phyloP scores from a whole-genome alignment of 768 basidiomycete genomes.

The Pleurotus platypus region DNA sequence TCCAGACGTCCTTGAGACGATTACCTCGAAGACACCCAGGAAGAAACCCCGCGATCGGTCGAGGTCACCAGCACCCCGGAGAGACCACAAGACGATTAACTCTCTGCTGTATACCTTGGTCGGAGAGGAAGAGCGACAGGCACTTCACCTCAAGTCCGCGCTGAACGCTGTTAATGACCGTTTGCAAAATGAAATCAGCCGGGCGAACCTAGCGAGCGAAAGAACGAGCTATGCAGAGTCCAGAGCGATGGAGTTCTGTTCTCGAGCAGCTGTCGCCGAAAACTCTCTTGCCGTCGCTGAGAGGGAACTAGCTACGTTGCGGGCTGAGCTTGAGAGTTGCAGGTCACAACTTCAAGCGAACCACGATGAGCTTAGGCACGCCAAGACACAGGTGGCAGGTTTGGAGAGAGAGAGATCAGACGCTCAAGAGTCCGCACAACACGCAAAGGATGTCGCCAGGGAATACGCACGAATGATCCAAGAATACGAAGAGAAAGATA shows the following conservation, averaged over 20 bases:
- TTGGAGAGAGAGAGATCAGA: slow-evolving; percentile 30
- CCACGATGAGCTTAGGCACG: slow-evolving; percentile 36
- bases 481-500: slow-evolving; percentile 40
- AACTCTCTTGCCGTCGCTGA: slow-evolving; percentile 34
- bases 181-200: slow-evolving; percentile 52
- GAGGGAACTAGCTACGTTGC: slow-evolving; percentile 18
- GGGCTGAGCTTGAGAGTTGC: slow-evolving; percentile 41
- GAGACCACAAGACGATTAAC: slow-evolving; percentile 30
- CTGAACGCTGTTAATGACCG: slow-evolving; percentile 49
- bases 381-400: slow-evolving; percentile 31
- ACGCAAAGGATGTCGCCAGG: slow-evolving; percentile 39
- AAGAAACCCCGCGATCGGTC: slow-evolving; percentile 30
- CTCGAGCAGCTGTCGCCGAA: slow-evolving; percentile 37
- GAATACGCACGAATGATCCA: slow-evolving; percentile 40
- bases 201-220: slow-evolving; percentile 46
- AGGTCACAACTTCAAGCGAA: slow-evolving; percentile 43
- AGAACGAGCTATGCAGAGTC: slow-evolving; percentile 52
- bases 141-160: slow-evolving; percentile 49
- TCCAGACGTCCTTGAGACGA: slow-evolving; percentile 31
- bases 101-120: slow-evolving; percentile 38
- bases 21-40: slow-evolving; percentile 28
- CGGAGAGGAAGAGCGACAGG: slow-evolving; percentile 53
- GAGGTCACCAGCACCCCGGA: slow-evolving; percentile 27
- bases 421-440: slow-evolving; percentile 39
- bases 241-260: slow-evolving; percentile 36